Percentiles rank a stretch among this genome's conserved stretches.
Conservation (phyloP, 352 stramenopile species). For the Lagenidium giganteum region DNA sequence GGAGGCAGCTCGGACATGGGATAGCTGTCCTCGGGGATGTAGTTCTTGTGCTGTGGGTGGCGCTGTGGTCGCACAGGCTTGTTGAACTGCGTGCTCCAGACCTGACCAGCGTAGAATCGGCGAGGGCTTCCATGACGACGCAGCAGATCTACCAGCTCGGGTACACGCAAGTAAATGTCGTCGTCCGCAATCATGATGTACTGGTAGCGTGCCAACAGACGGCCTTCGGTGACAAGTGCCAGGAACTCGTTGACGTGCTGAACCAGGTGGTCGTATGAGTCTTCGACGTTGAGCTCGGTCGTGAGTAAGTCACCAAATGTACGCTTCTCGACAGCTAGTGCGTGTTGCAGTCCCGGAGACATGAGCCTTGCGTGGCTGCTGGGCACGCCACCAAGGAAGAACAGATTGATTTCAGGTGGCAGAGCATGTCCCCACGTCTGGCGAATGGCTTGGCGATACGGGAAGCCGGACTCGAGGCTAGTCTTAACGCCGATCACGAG, state of each 20-base stretch:
- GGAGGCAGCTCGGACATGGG: conserved; percentile 22
- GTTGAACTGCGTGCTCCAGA: conserved; percentile 27
- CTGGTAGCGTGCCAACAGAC: conserved; percentile 2
- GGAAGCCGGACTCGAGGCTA: conserved; percentile 23
- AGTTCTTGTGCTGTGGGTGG: conserved; percentile 22
- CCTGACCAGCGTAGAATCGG: conserved; percentile 26
- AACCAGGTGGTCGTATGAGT: conserved; percentile 42
- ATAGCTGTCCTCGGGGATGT: conserved; percentile 23
- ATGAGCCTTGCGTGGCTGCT: neutral
- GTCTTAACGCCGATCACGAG: conserved; percentile 56
- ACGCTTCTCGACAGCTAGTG: conserved; percentile 19
- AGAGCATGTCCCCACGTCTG: conserved; percentile 30
- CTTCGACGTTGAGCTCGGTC: conserved; percentile 36
- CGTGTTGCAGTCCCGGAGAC: too few relatives aligned
- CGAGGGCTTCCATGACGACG: neutral
- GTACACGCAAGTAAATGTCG: conserved; percentile 42
- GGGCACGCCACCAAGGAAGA: conserved; percentile 34
- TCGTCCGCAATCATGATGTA: conserved; percentile 63
- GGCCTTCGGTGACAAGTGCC: conserved; percentile 20
- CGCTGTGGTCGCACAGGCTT: conserved; percentile 18
- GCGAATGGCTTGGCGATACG: conserved; percentile 10
- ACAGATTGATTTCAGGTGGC: conserved; percentile 13
- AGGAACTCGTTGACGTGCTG: conserved; percentile 61
- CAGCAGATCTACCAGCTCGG: conserved; percentile 14
- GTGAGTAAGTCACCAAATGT: conserved; percentile 40